Evolutionary conservation across 2,329 filamentous ascomycete species (phyloP), one percentile per base, ranked within the genome.

Genomic region (Calonectria leucothoes): DNA sequence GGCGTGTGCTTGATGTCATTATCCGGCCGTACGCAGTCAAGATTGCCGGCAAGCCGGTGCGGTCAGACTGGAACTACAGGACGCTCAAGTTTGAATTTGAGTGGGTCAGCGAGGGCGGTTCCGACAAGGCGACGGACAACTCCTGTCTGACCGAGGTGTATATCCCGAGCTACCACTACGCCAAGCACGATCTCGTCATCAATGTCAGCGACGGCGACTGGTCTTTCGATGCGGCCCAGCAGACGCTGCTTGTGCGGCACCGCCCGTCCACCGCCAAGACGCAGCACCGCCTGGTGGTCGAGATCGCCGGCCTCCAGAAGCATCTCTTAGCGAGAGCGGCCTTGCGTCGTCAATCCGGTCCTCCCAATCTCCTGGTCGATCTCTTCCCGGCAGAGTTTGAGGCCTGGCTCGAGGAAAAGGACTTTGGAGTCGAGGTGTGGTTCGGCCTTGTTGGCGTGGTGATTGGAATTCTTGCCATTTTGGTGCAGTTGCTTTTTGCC

Each of bases 1-100:
- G 83, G 0, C 81, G 84, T 4, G 81, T 83, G 0, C 77, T 85
- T 6, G 84, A 86, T 42, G 83, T 85, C 4, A 81, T 86, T 35
- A 83, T 86, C 31, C 83, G 85, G 4, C 85, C 85, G 0, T 86
- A 86, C 48, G 84, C 85, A 0, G 83, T 82, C 39, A 86, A 86
- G 71, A 82, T 82, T 27, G 85, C 85, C 2, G 85, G 85, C 1
- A 70, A 76, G n/a, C 82, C 84, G 0, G 63, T 81, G 11, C 77
- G 75, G 2, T 85, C 85, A 6, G 74, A 81, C 68, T 86, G 85
- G 81, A 77, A 85, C 57, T 77, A 81, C 6, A 81, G 80, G 12
- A 83, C 82, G 4, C 77, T 85, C 4, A 79, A 78, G 5, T 86
- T 81, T 65, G 82, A 83, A 52, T 82, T 85, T 31, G 76, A 81